These are phyloP conservation scores for Physocladia obscura DNA, from an alignment of 192 early-diverging fungal species.

Conservation along the genomic window DNA sequence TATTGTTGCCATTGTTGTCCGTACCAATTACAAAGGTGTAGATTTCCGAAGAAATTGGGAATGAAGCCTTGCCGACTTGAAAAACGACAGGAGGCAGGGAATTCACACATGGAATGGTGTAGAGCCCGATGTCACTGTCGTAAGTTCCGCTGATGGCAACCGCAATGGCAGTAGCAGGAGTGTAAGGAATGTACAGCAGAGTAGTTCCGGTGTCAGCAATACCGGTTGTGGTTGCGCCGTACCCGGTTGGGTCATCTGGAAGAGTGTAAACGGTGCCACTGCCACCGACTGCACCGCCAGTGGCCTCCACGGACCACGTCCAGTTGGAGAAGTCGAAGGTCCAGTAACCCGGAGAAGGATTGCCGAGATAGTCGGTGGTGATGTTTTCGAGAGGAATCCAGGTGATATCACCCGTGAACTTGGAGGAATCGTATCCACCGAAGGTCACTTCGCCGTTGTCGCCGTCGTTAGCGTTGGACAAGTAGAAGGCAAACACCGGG, in stretches of 20 bases:
- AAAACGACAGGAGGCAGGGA: neutral
- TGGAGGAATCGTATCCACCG: conserved; percentile 49
- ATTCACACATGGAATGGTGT: neutral
- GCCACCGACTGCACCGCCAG: neutral
- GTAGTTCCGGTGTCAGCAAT: conserved; percentile 21
- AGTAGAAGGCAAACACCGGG: conserved; percentile 52
- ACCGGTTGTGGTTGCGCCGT: neutral
- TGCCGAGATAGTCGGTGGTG: neutral
- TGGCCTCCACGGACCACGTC: neutral
- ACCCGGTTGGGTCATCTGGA: neutral
- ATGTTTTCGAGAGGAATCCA: conserved; percentile 28
- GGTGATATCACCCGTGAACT: conserved; percentile 46
- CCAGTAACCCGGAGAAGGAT: neutral
- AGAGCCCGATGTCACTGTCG: neutral
- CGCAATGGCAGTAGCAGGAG: too few relatives aligned
- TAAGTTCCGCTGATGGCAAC: too few relatives aligned
- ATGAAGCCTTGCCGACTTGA: neutral
- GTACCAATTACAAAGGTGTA: neutral
- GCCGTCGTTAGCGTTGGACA: conserved; percentile 36
- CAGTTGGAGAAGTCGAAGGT: neutral
- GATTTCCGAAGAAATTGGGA: neutral
- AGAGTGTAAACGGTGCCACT: neutral
- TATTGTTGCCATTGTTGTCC: neutral
- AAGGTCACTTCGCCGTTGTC: conserved; percentile 52
- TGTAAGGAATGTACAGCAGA: neutral